Base-by-base conservation (phyloP, 768 basidiomycete species). In the Mycena kentingensis region DNA sequence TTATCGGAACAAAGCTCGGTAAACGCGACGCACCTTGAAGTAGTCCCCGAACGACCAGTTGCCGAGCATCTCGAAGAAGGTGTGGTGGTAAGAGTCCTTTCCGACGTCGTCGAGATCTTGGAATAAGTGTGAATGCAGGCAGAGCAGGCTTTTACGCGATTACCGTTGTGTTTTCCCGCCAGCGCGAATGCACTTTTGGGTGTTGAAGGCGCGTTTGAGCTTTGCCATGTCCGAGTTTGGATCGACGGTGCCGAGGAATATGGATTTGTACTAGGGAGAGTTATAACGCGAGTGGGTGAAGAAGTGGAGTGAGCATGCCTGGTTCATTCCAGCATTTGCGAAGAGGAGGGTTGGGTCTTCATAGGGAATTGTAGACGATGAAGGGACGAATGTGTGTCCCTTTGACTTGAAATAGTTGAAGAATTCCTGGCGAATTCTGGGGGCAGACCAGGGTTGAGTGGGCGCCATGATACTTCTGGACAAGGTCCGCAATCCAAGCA, bases 11-110 rank as follows among this genome's bases (percentile, higher is more conserved):
- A n/a, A n/a, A n/a, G n/a, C n/a, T n/a, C n/a, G n/a, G n/a, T 37
- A 34, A 24, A 50, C 31, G 32, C 25, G 42, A 62, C 68, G 38
- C 46, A 84, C 95, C 84, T 99, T 99, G 85, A 99, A 99, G 76
- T 99, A 99, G 70, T 99, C 95, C 0, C 97, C 97, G 61, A 98
- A 99, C 4, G 95, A 98, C 97, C 97, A 99, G 70, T 99, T 99
- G 32, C 97, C 97, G 57, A 99, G 73, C 97, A 99, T 99, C 73
- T 99, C 97, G 65, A 99, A 99, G 74, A 96, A 95, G 2, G 93
- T 97, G 66, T 96, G 90, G 65, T 98, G 96, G 69, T 98, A 98
- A 2, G 93, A 95, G 67, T 98, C 97, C 71, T 94, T 96, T 32
- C 97, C 97, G 52, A 99, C 97, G 71, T 99, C 97, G 67, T 99